These are phyloP conservation scores for Pisolithus thermaeus DNA, from an alignment of 1,284 basidiomycete genomes.

Conservation along the genomic window DNA sequence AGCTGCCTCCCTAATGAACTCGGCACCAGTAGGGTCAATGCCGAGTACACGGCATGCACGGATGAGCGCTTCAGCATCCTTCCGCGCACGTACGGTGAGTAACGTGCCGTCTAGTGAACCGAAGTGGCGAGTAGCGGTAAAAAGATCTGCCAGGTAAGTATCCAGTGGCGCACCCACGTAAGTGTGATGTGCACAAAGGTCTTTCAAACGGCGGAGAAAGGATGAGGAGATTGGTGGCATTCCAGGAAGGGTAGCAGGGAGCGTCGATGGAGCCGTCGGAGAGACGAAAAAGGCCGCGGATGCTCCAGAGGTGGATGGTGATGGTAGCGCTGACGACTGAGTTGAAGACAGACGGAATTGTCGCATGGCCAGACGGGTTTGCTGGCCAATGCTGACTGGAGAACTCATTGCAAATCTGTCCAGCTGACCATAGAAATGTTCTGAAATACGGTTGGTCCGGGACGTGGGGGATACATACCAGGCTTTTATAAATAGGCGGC, in stretches of 20 bases:
- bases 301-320: constrained; percentile 22
- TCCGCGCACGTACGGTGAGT: constrained; percentile 51
- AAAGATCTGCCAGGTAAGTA: constrained; percentile 66
- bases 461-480: constrained; percentile 40
- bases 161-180: constrained; percentile 44
- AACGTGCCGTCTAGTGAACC: constrained; percentile 63
- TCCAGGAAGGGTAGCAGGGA: constrained; percentile 10
- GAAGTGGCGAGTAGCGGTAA: constrained; percentile 67
- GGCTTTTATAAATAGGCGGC: constrained; percentile 54
- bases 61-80: constrained; percentile 56
- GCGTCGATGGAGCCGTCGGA: constrained; percentile 15
- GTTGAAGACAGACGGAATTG: constrained; percentile 30
- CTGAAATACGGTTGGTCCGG: not conserved
- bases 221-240: constrained; percentile 31
- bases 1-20: constrained; percentile 34
- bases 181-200: constrained; percentile 31
- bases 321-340: constrained; percentile 17
- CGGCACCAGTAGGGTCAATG: constrained; percentile 47
- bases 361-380: constrained; percentile 32
- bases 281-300: constrained; percentile 20
- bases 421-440: constrained; percentile 38
- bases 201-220: constrained; percentile 33
- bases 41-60: constrained; percentile 61
- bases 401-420: constrained; percentile 75
- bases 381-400: constrained; percentile 42